A percentile compares a stretch with the other conserved stretches of the same genome.
phyloP scores from a whole-genome alignment of 106 monocot genomes.

The Dendrobium nobile region DNA sequence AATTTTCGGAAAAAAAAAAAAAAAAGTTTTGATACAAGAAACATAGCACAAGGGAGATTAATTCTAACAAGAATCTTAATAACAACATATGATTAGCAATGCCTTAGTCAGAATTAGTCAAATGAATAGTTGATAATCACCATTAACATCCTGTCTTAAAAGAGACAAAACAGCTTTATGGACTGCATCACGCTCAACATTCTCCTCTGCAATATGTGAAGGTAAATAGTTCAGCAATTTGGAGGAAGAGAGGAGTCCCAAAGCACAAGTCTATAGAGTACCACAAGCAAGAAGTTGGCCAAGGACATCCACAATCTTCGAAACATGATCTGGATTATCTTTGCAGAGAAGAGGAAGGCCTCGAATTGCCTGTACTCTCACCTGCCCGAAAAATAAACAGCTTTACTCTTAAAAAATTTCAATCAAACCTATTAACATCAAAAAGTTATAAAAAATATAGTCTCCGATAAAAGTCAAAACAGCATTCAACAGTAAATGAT shows the following conservation, averaged over 20 bases:
- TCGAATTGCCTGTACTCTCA: conserved; percentile 92
- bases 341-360: conserved; percentile 97
- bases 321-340: conserved; percentile 86
- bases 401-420: neutral
- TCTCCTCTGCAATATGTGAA: conserved; percentile 65
- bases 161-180: conserved; percentile 93
- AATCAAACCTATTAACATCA: conserved; percentile 2
- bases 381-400: conserved; percentile 35
- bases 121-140: conserved; percentile 24
- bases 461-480: neutral
- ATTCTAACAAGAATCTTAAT: too few species aligned
- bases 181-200: conserved; percentile 99
- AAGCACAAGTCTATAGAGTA: conserved; percentile 19
- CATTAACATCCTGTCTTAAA: conserved; percentile 93
- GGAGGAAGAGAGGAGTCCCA: neutral
- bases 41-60: too few species aligned
- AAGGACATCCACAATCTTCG: conserved; percentile 92
- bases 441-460: neutral
- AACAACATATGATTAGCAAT: too few species aligned
- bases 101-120: neutral
- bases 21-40: too few species aligned
- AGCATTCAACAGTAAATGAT: neutral
- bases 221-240: conserved; percentile 8
- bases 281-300: conserved; percentile 82
- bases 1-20: neutral